Evolutionary conservation across 73 alveolate genomes (phyloP), one percentile per base, ranked within the genome.

Genomic region (Tetrahymena borealis): DNA sequence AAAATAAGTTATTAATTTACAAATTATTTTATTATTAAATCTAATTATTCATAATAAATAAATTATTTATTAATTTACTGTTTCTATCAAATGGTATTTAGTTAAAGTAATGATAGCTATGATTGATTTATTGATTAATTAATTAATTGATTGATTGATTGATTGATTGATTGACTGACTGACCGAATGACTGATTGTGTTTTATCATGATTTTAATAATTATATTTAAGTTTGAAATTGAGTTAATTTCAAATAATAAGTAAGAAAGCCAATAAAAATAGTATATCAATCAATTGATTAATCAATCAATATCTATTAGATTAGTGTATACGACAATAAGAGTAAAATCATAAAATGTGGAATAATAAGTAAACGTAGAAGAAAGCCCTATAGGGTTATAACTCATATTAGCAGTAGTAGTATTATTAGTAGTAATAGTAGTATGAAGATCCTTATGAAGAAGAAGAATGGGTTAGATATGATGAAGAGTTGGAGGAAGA

Each of bases 401-500:
- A 60, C 31, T 60, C n/a, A 35, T 60, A 60, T 60, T 60, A 60
- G 9, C 31, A 60, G 85, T 28, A 60, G 85, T 15, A 60, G 28
- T 60, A 60, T 16, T 60, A 60, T 60, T 9, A 60, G 28, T 32
- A 60, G 37, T 35, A 32, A 4, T 60, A 41, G 16, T 41, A 60
- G 32, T 32, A 60, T 60, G 35, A 18, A 60, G n/a, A 60, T 28
- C n/a, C n/a, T n/a, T n/a, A n/a, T n/a, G n/a, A n/a, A n/a, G 38
- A 60, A 35, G 85, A 60, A 18, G 96, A 94, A 13, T 94, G 35
- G 90, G 96, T 94, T 24, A 78, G 92, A 28, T 92, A 94, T 90
- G 97, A 96, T 79, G 98, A 96, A 79, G 98, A 96, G 78, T 93
- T 96, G 8, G 98, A 94, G 39, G 96, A 94, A 28, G 95, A 96